Evolutionary conservation across 192 early-diverging fungal species (phyloP).

Genomic region (Backusella mclennaniae): DNA sequence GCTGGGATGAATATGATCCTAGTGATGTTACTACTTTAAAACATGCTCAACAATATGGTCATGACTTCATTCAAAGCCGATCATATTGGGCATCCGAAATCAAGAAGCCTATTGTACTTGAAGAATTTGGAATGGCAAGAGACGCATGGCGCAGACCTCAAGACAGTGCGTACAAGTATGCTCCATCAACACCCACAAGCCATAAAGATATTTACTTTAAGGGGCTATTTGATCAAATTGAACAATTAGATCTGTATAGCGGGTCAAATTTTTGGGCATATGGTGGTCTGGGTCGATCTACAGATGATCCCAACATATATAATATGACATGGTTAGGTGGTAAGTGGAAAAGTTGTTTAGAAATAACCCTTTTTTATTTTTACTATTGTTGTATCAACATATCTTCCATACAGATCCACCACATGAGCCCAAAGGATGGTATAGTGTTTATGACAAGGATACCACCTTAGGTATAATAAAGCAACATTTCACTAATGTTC

Average conservation of each 20-base stretch:
- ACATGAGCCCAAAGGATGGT: slow-evolving; percentile 52
- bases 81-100: slow-evolving; percentile 48
- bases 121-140: slow-evolving; percentile 60
- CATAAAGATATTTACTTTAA: slow-evolving; percentile 55
- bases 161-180: slow-evolving; percentile 38
- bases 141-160: slow-evolving; percentile 39
- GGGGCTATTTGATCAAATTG: slow-evolving; percentile 40
- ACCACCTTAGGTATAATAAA: slow-evolving; percentile 22
- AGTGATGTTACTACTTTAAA: slow-evolving; percentile 37
- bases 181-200: slow-evolving; percentile 42
- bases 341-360: neutral
- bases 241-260: slow-evolving; percentile 23
- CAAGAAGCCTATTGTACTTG: slow-evolving; percentile 51
- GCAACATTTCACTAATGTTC: neutral
- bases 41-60: slow-evolving; percentile 40
- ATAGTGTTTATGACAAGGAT: slow-evolving; percentile 62
- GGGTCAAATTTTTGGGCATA: slow-evolving; percentile 72
- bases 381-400: neutral
- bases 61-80: slow-evolving; percentile 39
- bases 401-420: slow-evolving; percentile 25
- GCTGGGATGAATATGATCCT: slow-evolving; percentile 60
- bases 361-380: neutral
- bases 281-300: slow-evolving; percentile 49
- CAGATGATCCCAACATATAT: slow-evolving; percentile 26
- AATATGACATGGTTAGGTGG: slow-evolving; percentile 49